These are phyloP conservation scores for Petunia axillaris DNA, from an alignment of 257 asterid species.

Conservation along the genomic window DNA sequence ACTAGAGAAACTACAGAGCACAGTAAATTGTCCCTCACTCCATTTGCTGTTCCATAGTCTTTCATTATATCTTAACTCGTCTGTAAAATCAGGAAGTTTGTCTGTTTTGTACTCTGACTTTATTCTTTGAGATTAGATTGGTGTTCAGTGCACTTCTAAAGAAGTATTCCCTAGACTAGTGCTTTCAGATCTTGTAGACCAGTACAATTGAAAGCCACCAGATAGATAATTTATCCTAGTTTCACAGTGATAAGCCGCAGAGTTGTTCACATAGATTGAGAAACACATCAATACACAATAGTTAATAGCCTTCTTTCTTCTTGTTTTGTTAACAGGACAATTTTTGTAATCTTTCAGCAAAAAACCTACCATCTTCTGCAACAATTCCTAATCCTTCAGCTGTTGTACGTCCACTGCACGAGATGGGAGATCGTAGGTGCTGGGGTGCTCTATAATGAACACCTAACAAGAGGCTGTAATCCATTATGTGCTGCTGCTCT, in stretches of 20 bases:
- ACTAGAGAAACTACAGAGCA: not conserved
- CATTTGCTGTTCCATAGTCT: not conserved
- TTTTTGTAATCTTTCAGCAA: conserved; percentile 14
- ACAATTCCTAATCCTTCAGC: conserved; percentile 75
- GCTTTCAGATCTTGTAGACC: too few relatives aligned
- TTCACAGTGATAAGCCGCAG: not conserved
- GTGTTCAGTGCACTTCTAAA: not conserved
- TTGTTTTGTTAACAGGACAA: too few relatives aligned
- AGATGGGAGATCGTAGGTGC: conserved; percentile 67
- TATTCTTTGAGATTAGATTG: conserved; percentile 9
- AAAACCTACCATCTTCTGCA: conserved; percentile 80
- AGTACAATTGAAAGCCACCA: too few relatives aligned
- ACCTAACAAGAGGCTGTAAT: conserved; percentile 91
- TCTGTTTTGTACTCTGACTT: not conserved
- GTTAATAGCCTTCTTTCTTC: too few relatives aligned
- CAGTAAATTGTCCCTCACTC: too few relatives aligned
- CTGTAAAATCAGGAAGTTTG: conserved; percentile 16
- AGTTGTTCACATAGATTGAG: not conserved
- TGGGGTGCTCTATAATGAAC: conserved; percentile 97
- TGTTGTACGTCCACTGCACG: conserved; percentile 49
- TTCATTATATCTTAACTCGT: not conserved
- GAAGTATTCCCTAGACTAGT: not conserved
- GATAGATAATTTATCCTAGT: too few relatives aligned
- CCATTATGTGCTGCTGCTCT: conserved; percentile 95
- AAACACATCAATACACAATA: not conserved